Percentiles rank a stretch among this genome's conserved stretches.
Evolutionary conservation across 2,329 filamentous ascomycete genomes (phyloP).

Genomic region (Huntiella savannae): DNA sequence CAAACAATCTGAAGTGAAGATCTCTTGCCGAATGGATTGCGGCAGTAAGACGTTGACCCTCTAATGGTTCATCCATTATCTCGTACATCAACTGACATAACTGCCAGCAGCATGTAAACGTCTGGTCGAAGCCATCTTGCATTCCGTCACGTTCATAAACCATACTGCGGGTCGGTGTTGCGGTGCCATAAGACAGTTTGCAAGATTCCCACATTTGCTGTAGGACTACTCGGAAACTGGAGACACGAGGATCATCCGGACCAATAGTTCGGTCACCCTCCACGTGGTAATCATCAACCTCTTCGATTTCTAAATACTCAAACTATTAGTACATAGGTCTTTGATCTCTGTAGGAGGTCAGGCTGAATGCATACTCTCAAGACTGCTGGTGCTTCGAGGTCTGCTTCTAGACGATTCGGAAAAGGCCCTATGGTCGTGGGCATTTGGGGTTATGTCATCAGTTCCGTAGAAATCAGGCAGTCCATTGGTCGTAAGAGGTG

Average conservation of each 20-base stretch:
- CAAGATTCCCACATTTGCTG: constrained; percentile 87
- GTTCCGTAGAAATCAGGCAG: constrained; percentile 44
- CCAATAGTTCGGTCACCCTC: too few relatives aligned
- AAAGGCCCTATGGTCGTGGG: constrained; percentile 64
- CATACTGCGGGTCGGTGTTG: constrained; percentile 19
- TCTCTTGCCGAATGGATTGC: constrained; percentile 78
- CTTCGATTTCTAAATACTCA: constrained; percentile 17
- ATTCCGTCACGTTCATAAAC: constrained; percentile 59
- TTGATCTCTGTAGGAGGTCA: background rate
- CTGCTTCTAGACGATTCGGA: constrained; percentile 38
- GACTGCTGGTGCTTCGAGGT: constrained; percentile 51
- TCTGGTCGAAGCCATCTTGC: constrained; percentile 63
- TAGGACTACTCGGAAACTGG: constrained; percentile 54
- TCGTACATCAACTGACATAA: constrained; percentile 80
- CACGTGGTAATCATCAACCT: constrained; percentile 27
- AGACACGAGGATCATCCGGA: constrained; percentile 25
- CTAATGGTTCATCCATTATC: constrained; percentile 51
- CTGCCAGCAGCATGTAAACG: constrained; percentile 89
- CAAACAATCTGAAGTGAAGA: constrained; percentile 82
- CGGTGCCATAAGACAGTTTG: constrained; percentile 51
- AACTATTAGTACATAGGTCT: constrained; percentile 15
- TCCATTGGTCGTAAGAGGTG: constrained; percentile 58
- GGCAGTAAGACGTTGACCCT: constrained; percentile 42
- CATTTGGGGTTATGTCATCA: constrained; percentile 58
- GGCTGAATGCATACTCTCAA: constrained; percentile 43